Percentiles rank a stretch among this genome's conserved stretches.
Evolutionary conservation across 73 alveolate genomes (phyloP).

Genomic region (Paramecium octaurelia): DNA sequence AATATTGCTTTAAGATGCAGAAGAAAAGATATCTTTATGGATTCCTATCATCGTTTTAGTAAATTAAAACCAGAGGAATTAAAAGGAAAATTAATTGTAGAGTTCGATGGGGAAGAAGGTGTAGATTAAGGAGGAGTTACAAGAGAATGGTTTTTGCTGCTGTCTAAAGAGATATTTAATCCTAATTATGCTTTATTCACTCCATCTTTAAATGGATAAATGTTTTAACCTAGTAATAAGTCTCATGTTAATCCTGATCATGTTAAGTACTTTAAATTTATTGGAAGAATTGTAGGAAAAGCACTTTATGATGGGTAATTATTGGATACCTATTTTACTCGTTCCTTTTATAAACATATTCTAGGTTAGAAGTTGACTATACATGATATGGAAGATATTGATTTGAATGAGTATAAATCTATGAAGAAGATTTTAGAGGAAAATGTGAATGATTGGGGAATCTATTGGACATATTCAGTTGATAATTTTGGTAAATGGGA

Average conservation of each 20-base stretch:
- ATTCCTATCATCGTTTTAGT: conserved; percentile 41
- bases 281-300: conserved; percentile 98
- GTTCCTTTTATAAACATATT: conserved; percentile 96
- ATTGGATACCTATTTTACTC: conserved; percentile 95
- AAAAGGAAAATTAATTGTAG: conserved; percentile 59
- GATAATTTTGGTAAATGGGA: conserved; percentile 89
- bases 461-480: conserved; percentile 62
- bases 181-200: conserved; percentile 90
- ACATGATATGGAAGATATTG: conserved; percentile 98
- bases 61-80: conserved; percentile 36
- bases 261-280: conserved; percentile 94
- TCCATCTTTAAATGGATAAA: conserved; percentile 56
- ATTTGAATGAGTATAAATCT: conserved; percentile 88
- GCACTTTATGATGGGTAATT: conserved; percentile 91
- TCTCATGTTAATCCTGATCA: conserved; percentile 86
- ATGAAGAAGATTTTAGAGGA: conserved; percentile 88
- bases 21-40: conserved; percentile 53
- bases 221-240: conserved; percentile 57
- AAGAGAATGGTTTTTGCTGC: conserved; percentile 96
- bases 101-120: conserved; percentile 95
- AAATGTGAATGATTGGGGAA: conserved; percentile 66
- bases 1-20: conserved; percentile 28
- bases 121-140: conserved; percentile 99
- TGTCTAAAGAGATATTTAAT: conserved; percentile 97
- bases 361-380: conserved; percentile 90